Conservation (phyloP, 2,329 filamentous ascomycete species). For the Cladosporium halotolerans region DNA sequence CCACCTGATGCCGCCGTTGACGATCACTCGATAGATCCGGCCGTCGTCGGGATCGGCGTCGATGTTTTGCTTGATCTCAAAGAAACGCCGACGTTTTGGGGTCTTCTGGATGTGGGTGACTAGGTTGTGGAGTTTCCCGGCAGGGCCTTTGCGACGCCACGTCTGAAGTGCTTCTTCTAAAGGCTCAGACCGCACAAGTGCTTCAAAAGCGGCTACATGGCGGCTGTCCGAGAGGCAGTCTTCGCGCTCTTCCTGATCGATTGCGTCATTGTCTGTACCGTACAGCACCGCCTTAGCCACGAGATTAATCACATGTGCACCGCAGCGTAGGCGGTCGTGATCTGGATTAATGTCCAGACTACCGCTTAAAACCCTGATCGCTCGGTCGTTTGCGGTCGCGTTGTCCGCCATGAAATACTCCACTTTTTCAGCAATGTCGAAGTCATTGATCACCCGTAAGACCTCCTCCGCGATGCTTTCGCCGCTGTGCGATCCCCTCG, state of each 20-base stretch:
- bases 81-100: background rate
- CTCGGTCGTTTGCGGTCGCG: constrained; percentile 14
- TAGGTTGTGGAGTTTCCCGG: background rate
- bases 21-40: background rate
- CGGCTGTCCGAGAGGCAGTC: background rate
- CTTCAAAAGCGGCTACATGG: background rate
- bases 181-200: background rate
- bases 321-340: constrained; percentile 11
- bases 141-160: background rate
- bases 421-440: background rate
- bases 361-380: background rate
- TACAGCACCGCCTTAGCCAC: constrained; percentile 13
- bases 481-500: background rate
- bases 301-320: constrained; percentile 15
- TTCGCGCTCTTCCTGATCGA: constrained; percentile 9
- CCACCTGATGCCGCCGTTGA: background rate
- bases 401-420: constrained; percentile 18
- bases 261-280: constrained; percentile 8
- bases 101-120: background rate
- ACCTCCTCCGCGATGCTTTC: background rate
- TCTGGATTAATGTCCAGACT: constrained; percentile 6
- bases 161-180: background rate
- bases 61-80: background rate
- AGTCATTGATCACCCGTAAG: background rate
- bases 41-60: background rate